Evolutionary conservation across 371 early-diverging fungal species (phyloP), one percentile per base, ranked within the genome.

Genomic region (Saksenaea oblongispora): DNA sequence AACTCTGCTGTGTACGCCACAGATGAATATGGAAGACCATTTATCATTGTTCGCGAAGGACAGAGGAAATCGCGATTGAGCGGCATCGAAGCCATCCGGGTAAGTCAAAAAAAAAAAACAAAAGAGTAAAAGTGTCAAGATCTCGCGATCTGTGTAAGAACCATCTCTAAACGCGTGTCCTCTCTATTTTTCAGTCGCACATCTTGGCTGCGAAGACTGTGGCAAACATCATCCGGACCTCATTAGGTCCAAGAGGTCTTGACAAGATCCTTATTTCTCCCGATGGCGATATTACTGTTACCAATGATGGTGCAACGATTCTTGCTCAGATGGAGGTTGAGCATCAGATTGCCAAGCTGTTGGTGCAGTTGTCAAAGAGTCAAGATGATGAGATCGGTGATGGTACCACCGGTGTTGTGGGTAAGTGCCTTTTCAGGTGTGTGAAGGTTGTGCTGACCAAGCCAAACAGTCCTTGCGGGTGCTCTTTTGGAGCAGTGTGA

Each of bases 331-430:
- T 99, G 99, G 95, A 97, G 53, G 98, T 99, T 39, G 95, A 98
- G 68, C 98, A 99, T 80, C 98, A 99, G 78, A 98, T 99, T 70
- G 98, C 99, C 22, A 97, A 96, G 79, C 87, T 99, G 22, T 80
- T 99, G 59, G 98, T 99, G 15, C 97, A 99, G 79, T 84, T 99
- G 56, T 97, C 97, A 62, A 93, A 97, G 83, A 90, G 95, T 63
- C 99, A 99, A 86, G 99, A 99, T 84, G 98, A 99, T 72, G 99
- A 99, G 84, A 98, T 99, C 77, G 99, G 99, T 63, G 99, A 99
- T 82, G 99, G 99, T 61, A 99, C 99, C 34, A 99, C 99, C 15
- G 96, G 99, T 74, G 98, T 99, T 64, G 99, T 99, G 72, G 91
- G 93, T 93, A 83, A 63, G 83, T 64, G n/a, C 55, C 44, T 54